Percentiles rank a stretch among this genome's conserved stretches.
Conservation (phyloP, 2,329 filamentous ascomycete species). For the Nectriaceae sp. region DNA sequence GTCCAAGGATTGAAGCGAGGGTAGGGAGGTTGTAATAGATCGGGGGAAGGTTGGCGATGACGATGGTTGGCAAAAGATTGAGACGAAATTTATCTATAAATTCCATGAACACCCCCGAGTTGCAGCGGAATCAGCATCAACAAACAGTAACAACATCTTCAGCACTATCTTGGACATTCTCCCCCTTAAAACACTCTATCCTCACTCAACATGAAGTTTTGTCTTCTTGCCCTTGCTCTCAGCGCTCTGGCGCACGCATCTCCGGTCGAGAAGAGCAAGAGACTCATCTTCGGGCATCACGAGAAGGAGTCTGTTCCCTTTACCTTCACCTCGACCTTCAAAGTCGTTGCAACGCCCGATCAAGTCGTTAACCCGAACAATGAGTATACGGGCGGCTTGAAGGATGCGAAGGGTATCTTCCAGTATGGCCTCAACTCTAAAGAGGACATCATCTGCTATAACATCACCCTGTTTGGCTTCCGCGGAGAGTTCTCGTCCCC, state of each 20-base stretch:
- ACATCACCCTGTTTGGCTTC: slow-evolving; percentile 53
- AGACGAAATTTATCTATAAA: no score
- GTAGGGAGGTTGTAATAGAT: no score
- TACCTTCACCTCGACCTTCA: slow-evolving; percentile 51
- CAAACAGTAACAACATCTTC: no score
- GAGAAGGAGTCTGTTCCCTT: slow-evolving; percentile 24
- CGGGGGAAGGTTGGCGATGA: no score
- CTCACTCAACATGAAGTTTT: slow-evolving; percentile 26
- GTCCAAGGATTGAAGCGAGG: background rate
- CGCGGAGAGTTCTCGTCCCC: slow-evolving; percentile 51
- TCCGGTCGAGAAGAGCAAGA: slow-evolving; percentile 23
- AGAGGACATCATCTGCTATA: slow-evolving; percentile 46
- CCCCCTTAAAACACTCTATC: background rate
- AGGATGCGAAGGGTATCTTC: slow-evolving; percentile 49
- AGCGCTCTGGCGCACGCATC: slow-evolving; percentile 22
- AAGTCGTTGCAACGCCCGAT: slow-evolving; percentile 48
- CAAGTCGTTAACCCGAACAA: slow-evolving; percentile 49
- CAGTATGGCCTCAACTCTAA: slow-evolving; percentile 54
- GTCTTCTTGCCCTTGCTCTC: slow-evolving; percentile 20
- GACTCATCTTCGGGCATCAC: slow-evolving; percentile 17
- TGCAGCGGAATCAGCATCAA: slow-evolving; percentile 9
- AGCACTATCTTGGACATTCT: no score
- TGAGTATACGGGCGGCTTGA: slow-evolving; percentile 40
- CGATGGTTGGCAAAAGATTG: no score
- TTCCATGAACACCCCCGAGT: no score